Conservation (phyloP, 2,329 filamentous ascomycete genomes). For the Hypoxylon sp. region DNA sequence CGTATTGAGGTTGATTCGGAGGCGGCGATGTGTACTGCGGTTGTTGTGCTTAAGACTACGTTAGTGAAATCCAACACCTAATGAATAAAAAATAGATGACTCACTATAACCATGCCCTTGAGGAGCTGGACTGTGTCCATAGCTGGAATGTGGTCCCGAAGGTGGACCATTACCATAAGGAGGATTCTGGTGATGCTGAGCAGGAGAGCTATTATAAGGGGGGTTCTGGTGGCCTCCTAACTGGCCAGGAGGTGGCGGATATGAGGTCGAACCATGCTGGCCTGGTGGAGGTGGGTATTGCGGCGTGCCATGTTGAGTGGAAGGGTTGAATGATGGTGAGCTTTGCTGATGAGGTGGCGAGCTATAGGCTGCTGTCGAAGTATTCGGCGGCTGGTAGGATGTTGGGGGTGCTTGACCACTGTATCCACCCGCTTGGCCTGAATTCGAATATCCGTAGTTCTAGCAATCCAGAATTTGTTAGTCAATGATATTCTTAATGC, state of each 20-base stretch:
- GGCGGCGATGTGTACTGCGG: conserved; percentile 51
- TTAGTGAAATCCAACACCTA: conserved; percentile 18
- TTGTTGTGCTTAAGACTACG: conserved; percentile 48
- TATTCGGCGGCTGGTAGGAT: conserved; percentile 66
- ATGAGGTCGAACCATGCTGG: conserved; percentile 51
- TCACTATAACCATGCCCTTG: conserved; percentile 53
- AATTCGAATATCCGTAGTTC: conserved; percentile 75
- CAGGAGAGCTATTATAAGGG: conserved; percentile 46
- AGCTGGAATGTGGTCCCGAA: conserved; percentile 46
- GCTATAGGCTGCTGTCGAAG: conserved; percentile 51
- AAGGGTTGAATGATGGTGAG: conserved; percentile 43
- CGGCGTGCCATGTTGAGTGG: conserved; percentile 39
- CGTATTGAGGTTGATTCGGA: conserved; percentile 49
- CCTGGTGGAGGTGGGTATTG: conserved; percentile 50
- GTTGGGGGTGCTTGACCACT: conserved; percentile 74
- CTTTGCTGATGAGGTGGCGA: conserved; percentile 50
- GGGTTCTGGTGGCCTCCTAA: conserved; percentile 45
- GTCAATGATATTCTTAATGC: conserved; percentile 8
- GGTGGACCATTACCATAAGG: conserved; percentile 44
- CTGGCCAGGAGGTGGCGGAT: conserved; percentile 52
- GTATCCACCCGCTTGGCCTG: conserved; percentile 69
- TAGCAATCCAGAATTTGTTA: conserved; percentile 61
- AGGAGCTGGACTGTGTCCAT: conserved; percentile 52
- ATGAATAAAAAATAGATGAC: conserved; percentile 32
- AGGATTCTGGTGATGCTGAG: conserved; percentile 50